Conservation (phyloP, 352 stramenopile species). For the Globisporangium heterothallicum region DNA sequence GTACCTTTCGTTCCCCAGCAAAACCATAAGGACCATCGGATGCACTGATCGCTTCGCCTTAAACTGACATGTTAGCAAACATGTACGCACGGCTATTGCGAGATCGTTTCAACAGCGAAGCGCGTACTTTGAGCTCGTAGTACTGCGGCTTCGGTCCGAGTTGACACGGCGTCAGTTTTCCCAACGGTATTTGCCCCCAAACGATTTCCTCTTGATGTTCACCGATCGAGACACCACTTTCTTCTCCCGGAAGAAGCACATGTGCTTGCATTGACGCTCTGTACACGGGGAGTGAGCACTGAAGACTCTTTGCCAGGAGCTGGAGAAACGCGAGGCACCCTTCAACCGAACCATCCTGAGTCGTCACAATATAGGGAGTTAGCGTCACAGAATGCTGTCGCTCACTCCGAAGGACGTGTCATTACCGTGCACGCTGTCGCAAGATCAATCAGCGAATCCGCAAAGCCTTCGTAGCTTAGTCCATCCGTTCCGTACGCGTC, state of each 20-base stretch:
- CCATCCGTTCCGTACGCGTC: conserved; percentile 30
- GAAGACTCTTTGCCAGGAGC: conserved; percentile 31
- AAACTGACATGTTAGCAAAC: no score
- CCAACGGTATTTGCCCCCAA: conserved; percentile 34
- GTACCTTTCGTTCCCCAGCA: conserved; percentile 42
- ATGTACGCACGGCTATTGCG: no score
- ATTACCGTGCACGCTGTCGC: conserved; percentile 37
- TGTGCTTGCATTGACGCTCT: not conserved
- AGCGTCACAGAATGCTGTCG: no score
- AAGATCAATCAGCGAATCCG: conserved; percentile 42
- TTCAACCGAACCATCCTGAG: conserved; percentile 27
- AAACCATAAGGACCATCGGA: conserved; percentile 42
- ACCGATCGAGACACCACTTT: not conserved
- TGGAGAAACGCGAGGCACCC: conserved; percentile 48
- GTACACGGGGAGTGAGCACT: conserved; percentile 27
- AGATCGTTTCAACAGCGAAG: not conserved
- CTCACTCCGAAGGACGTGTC: not conserved
- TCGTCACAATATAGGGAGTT: not conserved
- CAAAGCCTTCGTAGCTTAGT: conserved; percentile 43
- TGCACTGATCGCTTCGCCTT: conserved; percentile 29
- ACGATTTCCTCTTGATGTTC: conserved; percentile 10
- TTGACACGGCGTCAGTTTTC: conserved; percentile 26
- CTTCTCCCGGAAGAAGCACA: not conserved
- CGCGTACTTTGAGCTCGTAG: conserved; percentile 36
- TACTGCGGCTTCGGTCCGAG: conserved; percentile 27